phyloP scores from a whole-genome alignment of 345 rosid genomes.

The Arabis hirsuta region DNA sequence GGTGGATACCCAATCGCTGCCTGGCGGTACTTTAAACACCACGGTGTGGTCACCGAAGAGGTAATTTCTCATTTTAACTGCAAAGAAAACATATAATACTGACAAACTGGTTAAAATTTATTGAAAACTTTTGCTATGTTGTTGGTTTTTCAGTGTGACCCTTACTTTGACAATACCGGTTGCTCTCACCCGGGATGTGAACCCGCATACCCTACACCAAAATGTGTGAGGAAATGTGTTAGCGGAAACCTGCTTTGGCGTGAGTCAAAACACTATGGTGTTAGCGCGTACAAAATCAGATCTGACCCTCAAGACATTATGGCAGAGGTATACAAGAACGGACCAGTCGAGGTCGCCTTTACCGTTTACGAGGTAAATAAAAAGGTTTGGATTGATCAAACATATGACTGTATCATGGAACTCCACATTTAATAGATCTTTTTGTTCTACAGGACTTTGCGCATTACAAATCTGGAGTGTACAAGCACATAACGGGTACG shows the following conservation, averaged over 20 bases:
- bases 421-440: constrained; percentile 13
- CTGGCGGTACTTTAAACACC: constrained; percentile 76
- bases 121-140: constrained; percentile 13
- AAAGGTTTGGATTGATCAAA: constrained; percentile 5
- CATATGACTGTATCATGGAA: neutral
- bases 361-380: constrained; percentile 80
- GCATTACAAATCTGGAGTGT: constrained; percentile 89
- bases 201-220: constrained; percentile 90
- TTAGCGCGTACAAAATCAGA: constrained; percentile 66
- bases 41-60: constrained; percentile 95
- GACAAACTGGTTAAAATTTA: neutral
- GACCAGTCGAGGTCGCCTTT: constrained; percentile 94
- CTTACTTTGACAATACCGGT: constrained; percentile 84
- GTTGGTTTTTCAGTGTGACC: constrained; percentile 67
- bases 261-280: constrained; percentile 78
- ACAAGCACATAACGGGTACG: constrained; percentile 75
- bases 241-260: constrained; percentile 74
- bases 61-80: constrained; percentile 43
- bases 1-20: constrained; percentile 84
- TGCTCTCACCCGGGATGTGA: constrained; percentile 98
- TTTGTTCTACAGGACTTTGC: constrained; percentile 75
- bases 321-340: constrained; percentile 83
- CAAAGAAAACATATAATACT: neutral
- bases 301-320: constrained; percentile 70
- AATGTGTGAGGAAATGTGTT: constrained; percentile 77